Percentiles rank a stretch among this genome's conserved stretches.
These are phyloP conservation scores for Verticillium nonalfalfae DNA, from an alignment of 2,329 filamentous ascomycete genomes.

Conservation along the genomic window DNA sequence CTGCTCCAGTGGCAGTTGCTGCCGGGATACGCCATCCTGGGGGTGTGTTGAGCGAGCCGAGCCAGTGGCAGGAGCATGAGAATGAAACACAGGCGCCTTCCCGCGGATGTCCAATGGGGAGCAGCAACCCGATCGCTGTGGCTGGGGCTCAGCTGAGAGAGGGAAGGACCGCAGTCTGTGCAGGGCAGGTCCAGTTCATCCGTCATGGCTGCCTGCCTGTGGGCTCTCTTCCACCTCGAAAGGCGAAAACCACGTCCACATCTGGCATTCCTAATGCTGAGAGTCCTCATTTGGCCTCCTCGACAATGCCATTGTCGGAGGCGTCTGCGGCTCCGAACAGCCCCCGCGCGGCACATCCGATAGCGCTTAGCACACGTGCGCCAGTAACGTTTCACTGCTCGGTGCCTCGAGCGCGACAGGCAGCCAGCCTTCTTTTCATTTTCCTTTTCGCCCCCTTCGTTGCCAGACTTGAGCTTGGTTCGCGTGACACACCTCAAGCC, in stretches of 20 bases:
- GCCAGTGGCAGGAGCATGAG: neutral
- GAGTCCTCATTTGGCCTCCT: neutral
- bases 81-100: neutral
- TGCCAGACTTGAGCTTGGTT: no score
- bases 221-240: neutral
- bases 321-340: neutral
- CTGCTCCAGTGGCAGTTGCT: neutral
- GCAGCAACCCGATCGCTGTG: neutral
- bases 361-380: neutral
- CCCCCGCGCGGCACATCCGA: neutral
- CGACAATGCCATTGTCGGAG: neutral
- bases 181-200: neutral
- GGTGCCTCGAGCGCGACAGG: no score
- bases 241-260: neutral
- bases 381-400: neutral
- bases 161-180: neutral
- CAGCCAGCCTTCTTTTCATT: no score
- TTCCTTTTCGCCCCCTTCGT: no score
- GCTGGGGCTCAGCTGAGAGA: neutral
- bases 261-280: no score
- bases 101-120: neutral
- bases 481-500: no score
- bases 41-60: neutral
- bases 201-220: neutral
- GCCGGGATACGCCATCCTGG: neutral